phyloP scores from a whole-genome alignment of 2,329 filamentous ascomycete genomes.

The Seiridium unicorne region DNA sequence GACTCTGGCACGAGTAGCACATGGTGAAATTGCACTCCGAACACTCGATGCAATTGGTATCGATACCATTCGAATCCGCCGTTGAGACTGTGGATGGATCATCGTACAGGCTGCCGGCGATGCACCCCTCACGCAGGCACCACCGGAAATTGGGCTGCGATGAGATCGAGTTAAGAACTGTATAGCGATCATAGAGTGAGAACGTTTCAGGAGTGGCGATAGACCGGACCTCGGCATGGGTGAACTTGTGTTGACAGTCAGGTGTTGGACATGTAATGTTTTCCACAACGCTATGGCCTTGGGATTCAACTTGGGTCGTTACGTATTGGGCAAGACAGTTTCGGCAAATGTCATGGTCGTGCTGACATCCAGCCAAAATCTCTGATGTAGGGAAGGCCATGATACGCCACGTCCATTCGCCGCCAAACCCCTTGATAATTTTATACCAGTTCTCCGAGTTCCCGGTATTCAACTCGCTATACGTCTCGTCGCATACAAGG shows the following conservation, averaged over 20 bases:
- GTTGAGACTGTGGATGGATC: neutral
- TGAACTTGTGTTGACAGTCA: slow-evolving; percentile 9
- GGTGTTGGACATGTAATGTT: slow-evolving; percentile 12
- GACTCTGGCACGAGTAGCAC: slow-evolving; percentile 23
- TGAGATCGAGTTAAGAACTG: slow-evolving; percentile 10
- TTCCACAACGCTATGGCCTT: slow-evolving; percentile 34
- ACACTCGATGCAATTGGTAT: slow-evolving; percentile 19
- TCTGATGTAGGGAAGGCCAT: slow-evolving; percentile 9
- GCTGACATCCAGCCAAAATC: slow-evolving; percentile 9
- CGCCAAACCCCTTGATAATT: slow-evolving; percentile 8
- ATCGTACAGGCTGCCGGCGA: slow-evolving; percentile 20
- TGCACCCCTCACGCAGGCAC: slow-evolving; percentile 22
- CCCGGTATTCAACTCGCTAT: slow-evolving; percentile 7
- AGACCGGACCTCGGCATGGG: slow-evolving; percentile 10
- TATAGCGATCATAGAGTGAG: slow-evolving; percentile 12
- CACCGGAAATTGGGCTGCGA: slow-evolving; percentile 15
- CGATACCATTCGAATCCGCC: neutral
- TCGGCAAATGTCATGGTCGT: slow-evolving; percentile 12
- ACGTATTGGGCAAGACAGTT: slow-evolving; percentile 11
- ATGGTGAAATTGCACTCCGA: slow-evolving; percentile 21
- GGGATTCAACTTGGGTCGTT: slow-evolving; percentile 33
- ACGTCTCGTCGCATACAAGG: slow-evolving; percentile 11
- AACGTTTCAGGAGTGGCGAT: slow-evolving; percentile 10
- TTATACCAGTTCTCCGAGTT: slow-evolving; percentile 3
- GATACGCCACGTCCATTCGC: slow-evolving; percentile 16